Base-by-base conservation (phyloP, 2,329 filamentous ascomycete species). In the Alternaria brassicae region DNA sequence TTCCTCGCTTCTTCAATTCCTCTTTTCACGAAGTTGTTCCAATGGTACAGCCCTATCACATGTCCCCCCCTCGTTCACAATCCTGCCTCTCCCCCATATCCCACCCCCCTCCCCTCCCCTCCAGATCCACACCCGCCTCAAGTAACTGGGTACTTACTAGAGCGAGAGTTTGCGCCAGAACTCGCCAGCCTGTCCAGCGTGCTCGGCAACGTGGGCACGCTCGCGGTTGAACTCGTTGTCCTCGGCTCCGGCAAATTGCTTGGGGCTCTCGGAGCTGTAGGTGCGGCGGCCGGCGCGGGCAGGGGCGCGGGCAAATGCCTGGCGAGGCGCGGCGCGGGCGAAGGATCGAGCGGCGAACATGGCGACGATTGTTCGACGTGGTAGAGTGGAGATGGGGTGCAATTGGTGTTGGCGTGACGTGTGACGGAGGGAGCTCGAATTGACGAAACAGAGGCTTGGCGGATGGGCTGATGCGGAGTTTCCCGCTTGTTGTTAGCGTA, bases 161-260 rank as follows among this genome's bases (percentile, higher is more conserved):
- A 97, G 85, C 67, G 92, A 95, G 74, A 98, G 89, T 86, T 96
- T 98, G 81, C 88, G 89, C 95, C 95, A 99, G 75, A 97, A 88
- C 75, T 92, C 94, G 81, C 90, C 91, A 70, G 92, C 95, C 76
- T 86, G 86, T 70, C 85, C 88, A 75, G 95, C 95, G 81, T 99
- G 95, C 73, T 92, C 88, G 86, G 96, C 93, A 78, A 97, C 91
- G 74, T 91, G 91, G 79, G 88, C 85, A 79, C 95, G 89, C 86
- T 99, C 95, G 75, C 90, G 89, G 85, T 96, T 89, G 86, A 98
- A 99, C 76, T 89, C 88, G 83, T 96, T 98, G 83, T 97, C 91
- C 79, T 85, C 84, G 58, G 84, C 78, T 73, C 89, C 88, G 45
- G 79, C 74, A 72, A 91, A 84, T 72, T 80, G 81, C 72, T 84